These are phyloP conservation scores for Phaeotremella fagi DNA, from an alignment of 768 basidiomycete genomes.

Conservation along the genomic window DNA sequence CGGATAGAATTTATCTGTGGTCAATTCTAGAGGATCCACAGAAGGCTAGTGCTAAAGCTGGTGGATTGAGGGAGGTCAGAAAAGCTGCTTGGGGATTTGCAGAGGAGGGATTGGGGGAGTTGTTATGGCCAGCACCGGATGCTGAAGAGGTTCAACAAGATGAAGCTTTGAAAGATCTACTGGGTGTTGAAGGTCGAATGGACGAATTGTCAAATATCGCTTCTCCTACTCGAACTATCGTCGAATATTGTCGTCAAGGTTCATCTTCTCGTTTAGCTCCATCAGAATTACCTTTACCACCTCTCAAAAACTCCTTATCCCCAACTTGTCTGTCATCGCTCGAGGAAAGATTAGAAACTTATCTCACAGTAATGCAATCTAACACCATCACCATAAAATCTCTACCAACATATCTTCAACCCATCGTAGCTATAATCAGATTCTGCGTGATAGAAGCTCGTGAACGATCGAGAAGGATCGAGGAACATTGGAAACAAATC, in stretches of 20 bases:
- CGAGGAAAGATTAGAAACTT: slow-evolving; percentile 21
- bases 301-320: neutral
- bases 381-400: slow-evolving; percentile 17
- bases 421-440: slow-evolving; percentile 26
- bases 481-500: slow-evolving; percentile 14
- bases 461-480: slow-evolving; percentile 2
- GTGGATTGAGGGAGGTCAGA: slow-evolving; percentile 22
- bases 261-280: slow-evolving; percentile 24
- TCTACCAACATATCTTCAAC: slow-evolving; percentile 25
- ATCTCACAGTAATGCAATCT: slow-evolving; percentile 20
- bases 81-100: slow-evolving; percentile 29
- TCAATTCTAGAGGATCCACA: slow-evolving; percentile 42
- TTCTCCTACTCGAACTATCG: slow-evolving; percentile 13
- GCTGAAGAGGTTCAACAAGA: slow-evolving; percentile 5
- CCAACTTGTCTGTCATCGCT: slow-evolving; percentile 22
- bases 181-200: slow-evolving; percentile 3
- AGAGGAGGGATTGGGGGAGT: slow-evolving; percentile 30
- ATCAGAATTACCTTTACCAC: slow-evolving; percentile 9
- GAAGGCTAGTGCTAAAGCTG: slow-evolving; percentile 18
- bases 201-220: neutral
- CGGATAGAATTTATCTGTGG: slow-evolving; percentile 36
- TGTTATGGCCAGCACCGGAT: slow-evolving; percentile 18
- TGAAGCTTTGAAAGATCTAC: slow-evolving; percentile 6
- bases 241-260: slow-evolving; percentile 34
- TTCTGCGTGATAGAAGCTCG: slow-evolving; percentile 23